phyloP scores from a whole-genome alignment of 306 rosid genomes.

The Potentilla sterilis region DNA sequence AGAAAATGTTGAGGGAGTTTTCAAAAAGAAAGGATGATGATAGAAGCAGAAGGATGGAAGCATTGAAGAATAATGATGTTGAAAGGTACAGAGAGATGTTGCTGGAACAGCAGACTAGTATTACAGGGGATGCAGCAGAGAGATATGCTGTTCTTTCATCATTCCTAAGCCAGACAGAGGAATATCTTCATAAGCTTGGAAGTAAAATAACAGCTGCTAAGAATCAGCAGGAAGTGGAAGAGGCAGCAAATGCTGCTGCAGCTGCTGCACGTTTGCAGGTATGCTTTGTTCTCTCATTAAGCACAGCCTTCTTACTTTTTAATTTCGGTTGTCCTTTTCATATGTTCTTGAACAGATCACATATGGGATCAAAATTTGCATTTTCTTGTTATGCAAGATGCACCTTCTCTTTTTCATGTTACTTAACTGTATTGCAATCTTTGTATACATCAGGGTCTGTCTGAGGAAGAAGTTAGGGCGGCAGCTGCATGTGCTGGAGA shows the following conservation, averaged over 20 bases:
- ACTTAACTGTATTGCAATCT: constrained; percentile 22
- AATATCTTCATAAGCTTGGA: constrained; percentile 91
- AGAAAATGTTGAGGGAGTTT: constrained; percentile 88
- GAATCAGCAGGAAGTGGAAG: constrained; percentile 87
- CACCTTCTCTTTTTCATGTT: constrained; percentile 8
- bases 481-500: constrained; percentile 98
- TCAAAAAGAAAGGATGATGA: constrained; percentile 93
- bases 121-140: constrained; percentile 90
- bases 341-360: not conserved
- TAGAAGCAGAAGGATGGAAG: constrained; percentile 92
- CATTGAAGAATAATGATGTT: constrained; percentile 93
- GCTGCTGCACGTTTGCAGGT: constrained; percentile 91
- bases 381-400: constrained; percentile 15
- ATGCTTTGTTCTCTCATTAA: constrained; percentile 29
- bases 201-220: constrained; percentile 91
- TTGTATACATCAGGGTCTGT: constrained; percentile 71
- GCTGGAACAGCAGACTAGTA: constrained; percentile 89
- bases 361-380: not conserved
- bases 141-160: constrained; percentile 95
- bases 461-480: constrained; percentile 95
- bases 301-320: not conserved
- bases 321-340: not conserved
- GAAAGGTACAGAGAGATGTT: constrained; percentile 97
- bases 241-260: constrained; percentile 89
- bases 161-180: constrained; percentile 92